Base-by-base conservation (phyloP, 345 rosid genomes). In the Punica granatum region DNA sequence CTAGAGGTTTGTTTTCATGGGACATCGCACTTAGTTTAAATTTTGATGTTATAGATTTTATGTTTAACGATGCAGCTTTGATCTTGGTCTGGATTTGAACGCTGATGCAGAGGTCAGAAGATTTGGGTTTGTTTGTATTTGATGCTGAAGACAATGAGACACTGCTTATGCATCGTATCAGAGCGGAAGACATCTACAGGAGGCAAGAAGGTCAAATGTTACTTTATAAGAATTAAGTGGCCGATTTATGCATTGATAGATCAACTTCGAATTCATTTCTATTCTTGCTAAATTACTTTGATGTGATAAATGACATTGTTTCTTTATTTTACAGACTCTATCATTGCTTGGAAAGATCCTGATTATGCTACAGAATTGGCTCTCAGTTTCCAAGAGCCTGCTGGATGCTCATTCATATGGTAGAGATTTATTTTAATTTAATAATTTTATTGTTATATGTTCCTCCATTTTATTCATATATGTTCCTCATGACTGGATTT, bases 321-420 rank as follows among this genome's bases (percentile, higher is more conserved):
- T 35, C 28, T 63, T 63, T 66, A 39, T 71, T 71, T 62, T 71
- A 60, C 84, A 95, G 99, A 92, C 77, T 92, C 93, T 44, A 95
- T 95, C 67, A 95, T 95, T 76, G 88, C 98, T 25, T 95, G 98
- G 99, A 88, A 93, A 85, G 98, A 95, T 73, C 92, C 96, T 14
- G 99, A 92, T 39, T 84, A 72, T 67, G 81, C 88, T 66, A 84
- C 96, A 18, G 99, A 95, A 77, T 75, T 95, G 79, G 99, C 99
- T 36, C 85, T 92, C 72, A 92, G 99, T 79, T 95, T 95, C 78
- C 98, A 95, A 78, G 99, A 95, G 81, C 81, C 87, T 46, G 79
- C 88, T 6, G 98, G 99, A 58, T 95, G 99, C 81, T 82, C 98
- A 49, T 95, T 86, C 63, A 86, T 95, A 74, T 95, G 99, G 95